Conservation (phyloP, 2,329 filamentous ascomycete genomes). For the Pestalotiopsis sp. region DNA sequence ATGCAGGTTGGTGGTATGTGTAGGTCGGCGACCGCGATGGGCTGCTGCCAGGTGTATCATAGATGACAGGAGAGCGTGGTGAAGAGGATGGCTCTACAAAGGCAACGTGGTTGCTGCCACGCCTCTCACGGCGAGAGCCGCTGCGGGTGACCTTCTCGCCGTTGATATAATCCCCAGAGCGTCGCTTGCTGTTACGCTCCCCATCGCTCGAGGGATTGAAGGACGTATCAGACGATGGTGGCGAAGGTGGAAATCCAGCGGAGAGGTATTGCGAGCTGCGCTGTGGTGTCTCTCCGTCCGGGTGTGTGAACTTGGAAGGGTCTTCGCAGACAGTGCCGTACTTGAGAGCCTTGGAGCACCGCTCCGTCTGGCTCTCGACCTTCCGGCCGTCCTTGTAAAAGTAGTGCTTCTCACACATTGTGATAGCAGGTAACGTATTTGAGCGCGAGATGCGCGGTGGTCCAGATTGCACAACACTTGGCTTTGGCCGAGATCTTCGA, state of each 20-base stretch:
- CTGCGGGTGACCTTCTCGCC: slow-evolving; percentile 4
- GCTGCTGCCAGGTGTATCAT: slow-evolving; percentile 3
- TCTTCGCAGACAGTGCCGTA: slow-evolving; percentile 1
- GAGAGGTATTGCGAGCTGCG: not conserved
- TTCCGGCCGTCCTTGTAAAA: slow-evolving; percentile 7
- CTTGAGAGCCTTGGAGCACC: not conserved
- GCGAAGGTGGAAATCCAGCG: slow-evolving; percentile 9
- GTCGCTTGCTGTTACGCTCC: slow-evolving; percentile 11
- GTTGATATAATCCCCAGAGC: slow-evolving; percentile 8
- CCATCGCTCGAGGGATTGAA: slow-evolving; percentile 11
- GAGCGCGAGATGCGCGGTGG: slow-evolving; percentile 8
- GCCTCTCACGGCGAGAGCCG: slow-evolving; percentile 9
- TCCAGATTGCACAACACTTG: slow-evolving; percentile 9
- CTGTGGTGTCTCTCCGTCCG: not conserved
- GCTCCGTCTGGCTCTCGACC: not conserved
- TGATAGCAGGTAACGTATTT: slow-evolving; percentile 12
- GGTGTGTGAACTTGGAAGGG: slow-evolving; percentile 8
- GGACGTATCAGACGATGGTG: slow-evolving; percentile 10
- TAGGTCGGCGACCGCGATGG: slow-evolving; percentile 8
- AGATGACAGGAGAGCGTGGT: slow-evolving; percentile 7
- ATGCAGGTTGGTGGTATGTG: not conserved
- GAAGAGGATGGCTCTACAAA: slow-evolving; percentile 8
- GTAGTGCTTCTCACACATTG: slow-evolving; percentile 16
- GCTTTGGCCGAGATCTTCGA: slow-evolving; percentile 10
- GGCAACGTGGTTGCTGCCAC: slow-evolving; percentile 8